These are phyloP conservation scores for Quercus tomentella DNA, from an alignment of 331 rosid species.

Conservation along the genomic window DNA sequence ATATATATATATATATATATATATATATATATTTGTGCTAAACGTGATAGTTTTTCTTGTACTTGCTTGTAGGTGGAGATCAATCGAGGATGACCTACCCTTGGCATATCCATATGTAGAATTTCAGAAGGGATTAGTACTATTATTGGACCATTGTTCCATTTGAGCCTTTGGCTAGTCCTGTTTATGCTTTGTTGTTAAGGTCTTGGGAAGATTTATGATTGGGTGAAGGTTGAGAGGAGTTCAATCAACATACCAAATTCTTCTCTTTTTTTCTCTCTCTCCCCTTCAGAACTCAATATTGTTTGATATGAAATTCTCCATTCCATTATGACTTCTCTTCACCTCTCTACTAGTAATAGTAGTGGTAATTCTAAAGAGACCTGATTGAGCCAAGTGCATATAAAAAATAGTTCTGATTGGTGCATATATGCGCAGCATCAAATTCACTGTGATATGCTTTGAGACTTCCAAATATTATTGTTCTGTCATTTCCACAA, in stretches of 20 bases:
- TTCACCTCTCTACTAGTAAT: background rate
- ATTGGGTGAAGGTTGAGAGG: background rate
- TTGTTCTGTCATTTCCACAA: background rate
- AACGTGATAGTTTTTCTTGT: background rate
- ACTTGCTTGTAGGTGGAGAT: slow-evolving; percentile 27
- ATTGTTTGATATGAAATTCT: background rate
- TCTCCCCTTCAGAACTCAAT: background rate
- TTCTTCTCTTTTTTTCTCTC: background rate
- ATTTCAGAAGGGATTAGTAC: slow-evolving; percentile 22
- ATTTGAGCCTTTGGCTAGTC: background rate
- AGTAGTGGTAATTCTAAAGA: background rate
- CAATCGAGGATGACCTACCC: slow-evolving; percentile 26
- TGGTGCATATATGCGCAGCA: background rate
- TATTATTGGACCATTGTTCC: slow-evolving; percentile 22
- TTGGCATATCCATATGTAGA: slow-evolving; percentile 34
- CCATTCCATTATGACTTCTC: background rate
- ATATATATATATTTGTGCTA: background rate
- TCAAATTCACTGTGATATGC: background rate
- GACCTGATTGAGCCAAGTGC: background rate
- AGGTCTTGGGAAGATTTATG: background rate
- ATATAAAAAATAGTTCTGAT: too few species aligned
- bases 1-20: too few species aligned
- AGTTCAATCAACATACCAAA: background rate
- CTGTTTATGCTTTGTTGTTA: background rate
- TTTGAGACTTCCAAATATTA: background rate